Evolutionary conservation across 2,329 filamentous ascomycete species (phyloP).

Genomic region (Saccharata proteae): DNA sequence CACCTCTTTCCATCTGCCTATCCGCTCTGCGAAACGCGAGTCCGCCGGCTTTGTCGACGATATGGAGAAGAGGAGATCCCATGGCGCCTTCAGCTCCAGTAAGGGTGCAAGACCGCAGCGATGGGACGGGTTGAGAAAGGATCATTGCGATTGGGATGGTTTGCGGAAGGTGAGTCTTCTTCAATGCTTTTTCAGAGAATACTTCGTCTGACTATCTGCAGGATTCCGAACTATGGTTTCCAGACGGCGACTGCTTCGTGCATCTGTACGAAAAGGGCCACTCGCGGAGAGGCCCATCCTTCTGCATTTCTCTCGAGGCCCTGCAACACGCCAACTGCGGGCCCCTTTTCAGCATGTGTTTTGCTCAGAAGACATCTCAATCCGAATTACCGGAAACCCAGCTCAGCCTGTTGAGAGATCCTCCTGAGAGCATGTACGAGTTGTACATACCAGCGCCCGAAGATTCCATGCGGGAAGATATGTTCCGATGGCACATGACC

Average conservation of each 20-base stretch:
- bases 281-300: slow-evolving; percentile 54
- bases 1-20: not conserved
- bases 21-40: slow-evolving; percentile 13
- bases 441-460: slow-evolving; percentile 59
- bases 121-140: slow-evolving; percentile 36
- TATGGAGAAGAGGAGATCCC: no score
- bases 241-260: slow-evolving; percentile 56
- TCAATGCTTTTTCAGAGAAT: slow-evolving; percentile 1
- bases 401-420: slow-evolving; percentile 3
- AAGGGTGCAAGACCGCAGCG: no score
- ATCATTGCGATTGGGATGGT: slow-evolving; percentile 16
- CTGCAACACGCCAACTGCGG: slow-evolving; percentile 48
- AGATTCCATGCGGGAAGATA: slow-evolving; percentile 39
- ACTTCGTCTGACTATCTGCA: slow-evolving; percentile 21
- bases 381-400: slow-evolving; percentile 3
- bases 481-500: slow-evolving; percentile 52
- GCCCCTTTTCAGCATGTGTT: slow-evolving; percentile 43
- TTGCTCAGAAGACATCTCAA: slow-evolving; percentile 20
- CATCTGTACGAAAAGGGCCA: slow-evolving; percentile 56
- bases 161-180: not conserved
- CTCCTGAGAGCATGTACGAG: slow-evolving; percentile 29
- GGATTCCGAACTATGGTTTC: slow-evolving; percentile 62
- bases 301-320: slow-evolving; percentile 49
- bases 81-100: no score
- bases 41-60: slow-evolving; percentile 14